Base-by-base conservation (phyloP, 1,284 basidiomycete genomes). In the Rhodotorula sp. region DNA sequence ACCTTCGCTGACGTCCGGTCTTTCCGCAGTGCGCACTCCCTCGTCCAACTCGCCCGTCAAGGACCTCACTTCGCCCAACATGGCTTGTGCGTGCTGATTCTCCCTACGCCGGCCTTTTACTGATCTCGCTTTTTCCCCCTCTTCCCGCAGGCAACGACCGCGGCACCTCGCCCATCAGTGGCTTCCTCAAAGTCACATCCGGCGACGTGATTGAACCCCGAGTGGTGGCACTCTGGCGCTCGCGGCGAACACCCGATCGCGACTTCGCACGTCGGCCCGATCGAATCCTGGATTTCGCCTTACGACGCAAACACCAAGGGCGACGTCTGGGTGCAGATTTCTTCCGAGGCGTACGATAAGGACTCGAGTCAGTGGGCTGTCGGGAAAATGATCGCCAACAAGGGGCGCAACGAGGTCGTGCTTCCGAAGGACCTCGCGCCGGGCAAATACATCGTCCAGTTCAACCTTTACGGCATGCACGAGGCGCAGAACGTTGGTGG, bases 361-460 rank as follows among this genome's bases (percentile, higher is more conserved):
- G 11, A 4, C n/a, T 44, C 57, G 36, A 17, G 13, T 7, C n/a
- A 59, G 36, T 65, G 64, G 64, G 64, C 64, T 1, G 57, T 59
- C 36, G 17, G 10, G 24, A 58, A 62, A 39, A 52, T 61, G 36
- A 13, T 61, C 27, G 59, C 36, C 34, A 61, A 61, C 59, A 36
- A 22, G 27, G 59, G 59, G 36, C 49, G 59, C 11, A 53, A 53
- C 59, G 30, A 36, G 20, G 53, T 62, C 30, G 48, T 15, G 2
- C 20, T 62, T 24, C 64, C 64, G 8, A 20, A 27, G 29, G 32
- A 36, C 7, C 34, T 59, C 11, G 49, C 55, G 0, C 55, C 64
- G 4, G 64, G 64, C 49, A 49, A 65, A 17, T 65, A 65, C 56
- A 29, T 65, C 29, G 20, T 65, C 51, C 64, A 57, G 39, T 65